These are phyloP conservation scores for Neovahlkampfia damariscottae DNA, from an alignment of 78 protist species.

Conservation along the genomic window DNA sequence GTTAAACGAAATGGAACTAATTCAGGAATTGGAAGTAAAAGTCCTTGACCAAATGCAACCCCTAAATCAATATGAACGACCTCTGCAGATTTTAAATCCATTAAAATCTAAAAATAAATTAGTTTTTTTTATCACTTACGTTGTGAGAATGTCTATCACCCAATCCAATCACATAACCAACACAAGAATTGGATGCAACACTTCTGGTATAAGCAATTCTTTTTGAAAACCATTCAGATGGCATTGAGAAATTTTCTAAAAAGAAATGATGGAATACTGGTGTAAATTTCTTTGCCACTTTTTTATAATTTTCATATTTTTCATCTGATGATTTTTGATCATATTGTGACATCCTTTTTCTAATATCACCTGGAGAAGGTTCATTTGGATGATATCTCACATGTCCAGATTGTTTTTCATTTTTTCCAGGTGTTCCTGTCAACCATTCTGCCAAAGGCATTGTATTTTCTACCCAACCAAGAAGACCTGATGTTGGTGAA, in stretches of 20 bases:
- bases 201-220: slow-evolving; percentile 33
- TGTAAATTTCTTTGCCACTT: slow-evolving; percentile 7
- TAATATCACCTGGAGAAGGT: background rate
- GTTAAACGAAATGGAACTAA: slow-evolving; percentile 68
- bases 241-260: slow-evolving; percentile 31
- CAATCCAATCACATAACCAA: slow-evolving; percentile 73
- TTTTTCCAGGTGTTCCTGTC: background rate
- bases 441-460: slow-evolving; percentile 33
- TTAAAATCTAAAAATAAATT: too few relatives aligned
- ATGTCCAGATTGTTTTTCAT: slow-evolving; percentile 4
- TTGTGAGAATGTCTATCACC: slow-evolving; percentile 77
- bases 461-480: slow-evolving; percentile 59
- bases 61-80: slow-evolving; percentile 79
- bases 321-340: background rate
- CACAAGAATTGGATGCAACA: slow-evolving; percentile 46
- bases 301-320: background rate
- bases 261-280: slow-evolving; percentile 72
- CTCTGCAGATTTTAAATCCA: slow-evolving; percentile 65
- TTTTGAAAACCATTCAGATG: slow-evolving; percentile 41
- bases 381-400: slow-evolving; percentile 21
- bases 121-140: too few relatives aligned
- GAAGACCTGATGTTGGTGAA: slow-evolving; percentile 47
- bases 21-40: slow-evolving; percentile 43
- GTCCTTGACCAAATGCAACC: slow-evolving; percentile 64
- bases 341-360: background rate